Conservation (phyloP, 2,329 filamentous ascomycete species). For the Amauroascus verrucosus region DNA sequence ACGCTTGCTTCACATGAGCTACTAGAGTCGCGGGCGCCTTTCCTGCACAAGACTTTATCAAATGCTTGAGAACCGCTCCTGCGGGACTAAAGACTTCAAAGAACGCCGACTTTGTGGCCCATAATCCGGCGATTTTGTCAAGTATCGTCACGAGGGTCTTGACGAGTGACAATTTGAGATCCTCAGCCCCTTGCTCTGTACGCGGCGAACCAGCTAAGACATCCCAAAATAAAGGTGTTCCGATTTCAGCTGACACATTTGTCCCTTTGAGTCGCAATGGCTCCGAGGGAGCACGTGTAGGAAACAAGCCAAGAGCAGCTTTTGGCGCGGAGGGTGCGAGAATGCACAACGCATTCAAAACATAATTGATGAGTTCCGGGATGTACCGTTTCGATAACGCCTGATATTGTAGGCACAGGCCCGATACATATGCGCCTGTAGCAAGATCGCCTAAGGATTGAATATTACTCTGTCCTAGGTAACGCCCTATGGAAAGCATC, state of each 20-base stretch:
- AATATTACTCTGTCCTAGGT: conserved; percentile 67
- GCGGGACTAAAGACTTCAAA: conserved; percentile 65
- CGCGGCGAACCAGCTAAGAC: conserved; percentile 31
- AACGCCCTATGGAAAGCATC: conserved; percentile 72
- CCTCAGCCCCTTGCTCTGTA: conserved; percentile 25
- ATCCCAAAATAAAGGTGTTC: conserved; percentile 52
- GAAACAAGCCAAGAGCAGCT: conserved; percentile 46
- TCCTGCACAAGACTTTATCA: conserved; percentile 45
- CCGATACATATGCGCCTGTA: conserved; percentile 67
- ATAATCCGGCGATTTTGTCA: conserved; percentile 58
- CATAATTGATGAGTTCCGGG: conserved; percentile 77
- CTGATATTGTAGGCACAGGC: conserved; percentile 74
- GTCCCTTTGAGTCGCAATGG: conserved; percentile 17
- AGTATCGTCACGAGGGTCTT: conserved; percentile 56
- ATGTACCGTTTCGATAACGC: conserved; percentile 73
- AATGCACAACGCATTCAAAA: conserved; percentile 60
- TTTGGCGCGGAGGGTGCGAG: conserved; percentile 49
- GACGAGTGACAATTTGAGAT: conserved; percentile 51
- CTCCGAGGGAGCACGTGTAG: conserved; percentile 47
- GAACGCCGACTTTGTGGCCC: conserved; percentile 64
- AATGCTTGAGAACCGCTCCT: conserved; percentile 48
- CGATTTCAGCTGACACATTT: conserved; percentile 33
- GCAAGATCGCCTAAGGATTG: conserved; percentile 55
- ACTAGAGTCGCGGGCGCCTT: conserved; percentile 39
- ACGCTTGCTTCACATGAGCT: conserved; percentile 24